A percentile compares a stretch with the other conserved stretches of the same genome.
phyloP scores from a whole-genome alignment of 2,329 filamentous ascomycete genomes.

The Berkeleyomyces basicola region DNA sequence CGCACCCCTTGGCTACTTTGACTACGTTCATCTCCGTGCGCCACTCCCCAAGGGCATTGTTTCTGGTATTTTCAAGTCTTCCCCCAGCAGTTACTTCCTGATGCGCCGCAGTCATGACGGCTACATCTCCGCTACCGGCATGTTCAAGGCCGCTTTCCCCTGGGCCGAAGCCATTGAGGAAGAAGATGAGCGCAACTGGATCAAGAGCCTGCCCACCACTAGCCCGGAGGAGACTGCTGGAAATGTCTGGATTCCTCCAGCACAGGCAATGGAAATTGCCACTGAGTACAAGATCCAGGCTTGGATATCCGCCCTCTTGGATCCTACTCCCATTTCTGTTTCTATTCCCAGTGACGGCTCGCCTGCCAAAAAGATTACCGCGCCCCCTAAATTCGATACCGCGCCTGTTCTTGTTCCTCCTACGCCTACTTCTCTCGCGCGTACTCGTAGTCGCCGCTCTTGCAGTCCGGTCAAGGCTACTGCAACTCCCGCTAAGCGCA shows the following conservation, averaged over 20 bases:
- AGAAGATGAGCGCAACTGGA: conserved; percentile 59
- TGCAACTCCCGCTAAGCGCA: conserved; percentile 39
- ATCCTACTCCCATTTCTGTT: conserved; percentile 58
- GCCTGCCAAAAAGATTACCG: conserved; percentile 57
- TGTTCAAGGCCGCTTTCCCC: conserved; percentile 84
- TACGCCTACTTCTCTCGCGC: conserved; percentile 29
- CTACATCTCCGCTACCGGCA: conserved; percentile 71
- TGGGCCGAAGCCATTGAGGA: conserved; percentile 59
- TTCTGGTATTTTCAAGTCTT: conserved; percentile 82
- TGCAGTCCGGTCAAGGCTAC: conserved; percentile 35
- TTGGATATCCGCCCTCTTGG: conserved; percentile 87
- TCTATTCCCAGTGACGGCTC: conserved; percentile 41
- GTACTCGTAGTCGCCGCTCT: conserved; percentile 36
- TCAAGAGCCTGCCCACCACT: conserved; percentile 68
- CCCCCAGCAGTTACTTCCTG: conserved; percentile 86
- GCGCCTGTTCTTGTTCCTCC: conserved; percentile 32
- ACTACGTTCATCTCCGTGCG: conserved; percentile 89
- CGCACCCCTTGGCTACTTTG: conserved; percentile 65
- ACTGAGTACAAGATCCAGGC: conserved; percentile 71
- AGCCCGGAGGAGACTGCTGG: conserved; percentile 87
- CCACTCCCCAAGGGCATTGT: conserved; percentile 81
- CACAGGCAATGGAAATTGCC: conserved; percentile 63
- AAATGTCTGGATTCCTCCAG: conserved; percentile 87
- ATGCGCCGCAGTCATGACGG: conserved; percentile 83
- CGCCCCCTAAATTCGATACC: conserved; percentile 62